phyloP scores from a whole-genome alignment of 2,329 filamentous ascomycete species.

The Fusarium staphyleae region DNA sequence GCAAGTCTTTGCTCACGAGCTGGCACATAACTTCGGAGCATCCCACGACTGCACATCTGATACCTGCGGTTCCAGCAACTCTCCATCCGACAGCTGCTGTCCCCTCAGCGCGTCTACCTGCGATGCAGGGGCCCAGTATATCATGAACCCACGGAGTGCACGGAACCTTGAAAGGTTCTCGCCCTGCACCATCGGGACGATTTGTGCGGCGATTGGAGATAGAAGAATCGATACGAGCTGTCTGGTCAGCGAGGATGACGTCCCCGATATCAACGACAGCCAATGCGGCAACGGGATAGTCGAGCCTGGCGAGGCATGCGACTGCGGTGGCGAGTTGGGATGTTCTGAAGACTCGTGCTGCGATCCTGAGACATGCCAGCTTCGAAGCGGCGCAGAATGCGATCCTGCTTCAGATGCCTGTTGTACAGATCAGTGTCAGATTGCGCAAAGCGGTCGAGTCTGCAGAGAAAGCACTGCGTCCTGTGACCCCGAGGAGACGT shows the following conservation, averaged over 20 bases:
- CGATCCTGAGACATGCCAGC: conserved; percentile 18
- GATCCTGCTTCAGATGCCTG: conserved; percentile 16
- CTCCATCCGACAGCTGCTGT: conserved; percentile 60
- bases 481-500: conserved; percentile 20
- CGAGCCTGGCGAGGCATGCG: conserved; percentile 21
- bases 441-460: conserved; percentile 1
- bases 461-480: conserved; percentile 15
- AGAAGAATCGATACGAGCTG: conserved; percentile 76
- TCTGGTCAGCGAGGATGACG: conserved; percentile 76
- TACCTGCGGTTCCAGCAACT: conserved; percentile 7
- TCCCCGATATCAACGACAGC: conserved; percentile 76
- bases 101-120: conserved; percentile 71
- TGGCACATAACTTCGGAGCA: conserved; percentile 64
- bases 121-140: conserved; percentile 73
- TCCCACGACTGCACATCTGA: conserved; percentile 28
- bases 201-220: conserved; percentile 79
- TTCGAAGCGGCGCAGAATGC: conserved; percentile 9
- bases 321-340: conserved; percentile 14
- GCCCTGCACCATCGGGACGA: conserved; percentile 82
- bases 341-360: conserved; percentile 17
- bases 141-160: conserved; percentile 88
- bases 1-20: conserved; percentile 90
- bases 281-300: conserved; percentile 77
- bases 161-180: conserved; percentile 76
- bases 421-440: conserved; percentile 19